A percentile compares a stretch with the other conserved stretches of the same genome.
Conservation (phyloP, 1,284 basidiomycete species). For the Ceratobasidium sp. region DNA sequence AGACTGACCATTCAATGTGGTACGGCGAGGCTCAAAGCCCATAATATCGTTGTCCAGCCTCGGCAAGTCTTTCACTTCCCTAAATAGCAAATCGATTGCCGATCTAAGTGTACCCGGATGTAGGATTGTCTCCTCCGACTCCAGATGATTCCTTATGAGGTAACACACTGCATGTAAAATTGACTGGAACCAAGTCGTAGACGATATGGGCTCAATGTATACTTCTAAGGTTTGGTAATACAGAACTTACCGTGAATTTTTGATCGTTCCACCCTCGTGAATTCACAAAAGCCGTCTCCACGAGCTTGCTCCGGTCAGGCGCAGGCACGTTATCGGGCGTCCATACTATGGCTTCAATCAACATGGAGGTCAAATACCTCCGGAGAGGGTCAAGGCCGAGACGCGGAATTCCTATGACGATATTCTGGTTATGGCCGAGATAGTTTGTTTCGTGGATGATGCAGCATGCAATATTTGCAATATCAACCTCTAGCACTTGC, state of each 20-base stretch:
- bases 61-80: not conserved
- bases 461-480: not conserved
- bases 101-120: not conserved
- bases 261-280: too few species aligned
- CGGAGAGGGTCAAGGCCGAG: not conserved
- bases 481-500: not conserved
- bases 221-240: too few species aligned
- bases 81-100: not conserved
- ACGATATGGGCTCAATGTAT: too few species aligned
- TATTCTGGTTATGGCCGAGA: not conserved
- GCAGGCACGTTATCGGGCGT: not conserved
- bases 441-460: conserved; percentile 9
- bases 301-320: too few species aligned
- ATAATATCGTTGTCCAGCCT: not conserved
- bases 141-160: not conserved
- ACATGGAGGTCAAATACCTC: not conserved
- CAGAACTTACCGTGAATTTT: too few species aligned
- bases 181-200: too few species aligned
- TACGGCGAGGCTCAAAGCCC: too few species aligned
- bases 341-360: conserved; percentile 1
- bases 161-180: not conserved
- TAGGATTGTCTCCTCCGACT: not conserved
- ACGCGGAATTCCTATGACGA: not conserved
- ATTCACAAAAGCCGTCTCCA: too few species aligned
- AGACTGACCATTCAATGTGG: too few species aligned